Percentiles rank a stretch among this genome's conserved stretches.
phyloP scores from a whole-genome alignment of 2,329 filamentous ascomycete genomes.

The Paramyrothecium roridum region DNA sequence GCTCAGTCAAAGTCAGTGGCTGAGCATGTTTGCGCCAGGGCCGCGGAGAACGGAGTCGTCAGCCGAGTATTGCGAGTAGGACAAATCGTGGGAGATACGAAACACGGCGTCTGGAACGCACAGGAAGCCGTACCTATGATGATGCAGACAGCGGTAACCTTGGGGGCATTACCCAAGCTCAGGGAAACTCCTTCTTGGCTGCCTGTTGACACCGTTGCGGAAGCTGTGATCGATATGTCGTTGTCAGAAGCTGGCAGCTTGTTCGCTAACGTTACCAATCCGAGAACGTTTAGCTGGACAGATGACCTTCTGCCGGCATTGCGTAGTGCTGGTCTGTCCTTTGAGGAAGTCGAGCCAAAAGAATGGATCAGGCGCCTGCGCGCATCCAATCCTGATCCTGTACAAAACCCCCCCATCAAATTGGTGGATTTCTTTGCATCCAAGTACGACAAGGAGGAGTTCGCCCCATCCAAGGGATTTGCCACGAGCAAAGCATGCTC shows the following conservation, averaged over 20 bases:
- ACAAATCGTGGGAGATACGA: slow-evolving; percentile 45
- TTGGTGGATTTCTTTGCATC: slow-evolving; percentile 46
- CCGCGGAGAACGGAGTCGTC: slow-evolving; percentile 26
- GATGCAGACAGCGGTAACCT: slow-evolving; percentile 40
- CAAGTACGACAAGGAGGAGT: slow-evolving; percentile 36
- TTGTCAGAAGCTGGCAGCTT: slow-evolving; percentile 23
- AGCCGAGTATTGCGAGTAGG: slow-evolving; percentile 41
- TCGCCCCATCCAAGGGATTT: slow-evolving; percentile 38
- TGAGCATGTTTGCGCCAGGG: slow-evolving; percentile 33
- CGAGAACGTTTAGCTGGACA: slow-evolving; percentile 45
- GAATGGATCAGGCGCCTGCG: slow-evolving; percentile 41
- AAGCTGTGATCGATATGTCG: slow-evolving; percentile 34
- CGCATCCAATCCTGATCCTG: slow-evolving; percentile 37
- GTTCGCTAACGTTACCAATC: slow-evolving; percentile 47
- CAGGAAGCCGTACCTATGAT: slow-evolving; percentile 51
- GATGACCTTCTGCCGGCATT: slow-evolving; percentile 46
- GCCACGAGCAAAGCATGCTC: slow-evolving; percentile 33
- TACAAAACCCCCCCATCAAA: slow-evolving; percentile 47
- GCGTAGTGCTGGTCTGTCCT: slow-evolving; percentile 34
- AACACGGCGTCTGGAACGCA: slow-evolving; percentile 45
- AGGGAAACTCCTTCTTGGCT: slow-evolving; percentile 40
- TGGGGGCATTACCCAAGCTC: slow-evolving; percentile 42
- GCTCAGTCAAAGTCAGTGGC: slow-evolving; percentile 35
- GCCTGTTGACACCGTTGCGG: slow-evolving; percentile 38
- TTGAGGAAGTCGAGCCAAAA: slow-evolving; percentile 36